These are phyloP conservation scores for Ophiosphaerella korrae DNA, from an alignment of 2,329 filamentous ascomycete species.

Conservation along the genomic window DNA sequence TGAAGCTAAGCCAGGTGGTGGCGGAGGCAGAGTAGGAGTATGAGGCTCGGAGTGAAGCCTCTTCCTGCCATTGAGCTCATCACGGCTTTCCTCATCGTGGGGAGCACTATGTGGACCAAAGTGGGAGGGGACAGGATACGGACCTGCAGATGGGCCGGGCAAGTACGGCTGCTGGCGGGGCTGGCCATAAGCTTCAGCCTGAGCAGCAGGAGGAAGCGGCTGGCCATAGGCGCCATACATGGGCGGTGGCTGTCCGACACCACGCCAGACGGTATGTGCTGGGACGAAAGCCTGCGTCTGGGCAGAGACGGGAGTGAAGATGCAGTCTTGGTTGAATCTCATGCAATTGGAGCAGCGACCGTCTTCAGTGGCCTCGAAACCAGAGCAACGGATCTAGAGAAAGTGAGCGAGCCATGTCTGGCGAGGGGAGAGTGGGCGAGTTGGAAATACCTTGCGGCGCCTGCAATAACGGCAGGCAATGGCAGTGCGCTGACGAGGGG, in stretches of 20 bases:
- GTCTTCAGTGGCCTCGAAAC: constrained; percentile 73
- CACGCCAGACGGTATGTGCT: constrained; percentile 67
- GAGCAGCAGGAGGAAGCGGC: constrained; percentile 49
- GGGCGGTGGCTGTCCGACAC: constrained; percentile 51
- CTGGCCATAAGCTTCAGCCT: constrained; percentile 43
- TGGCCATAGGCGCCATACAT: constrained; percentile 60
- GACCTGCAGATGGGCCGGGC: constrained; percentile 53
- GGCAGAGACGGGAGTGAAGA: constrained; percentile 76
- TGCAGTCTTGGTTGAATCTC: constrained; percentile 76
- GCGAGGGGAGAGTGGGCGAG: background rate
- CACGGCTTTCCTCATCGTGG: constrained; percentile 47
- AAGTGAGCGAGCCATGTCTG: constrained; percentile 17
- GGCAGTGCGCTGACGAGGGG: constrained; percentile 64
- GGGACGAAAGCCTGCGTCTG: constrained; percentile 77
- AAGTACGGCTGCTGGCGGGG: constrained; percentile 48
- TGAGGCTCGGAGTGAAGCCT: constrained; percentile 56
- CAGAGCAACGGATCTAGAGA: constrained; percentile 73
- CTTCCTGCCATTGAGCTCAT: constrained; percentile 51
- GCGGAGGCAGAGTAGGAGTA: constrained; percentile 56
- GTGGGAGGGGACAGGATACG: constrained; percentile 46
- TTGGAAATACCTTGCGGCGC: constrained; percentile 59
- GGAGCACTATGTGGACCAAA: constrained; percentile 39
- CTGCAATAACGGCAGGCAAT: constrained; percentile 66
- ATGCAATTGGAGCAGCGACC: constrained; percentile 75
- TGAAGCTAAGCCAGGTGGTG: constrained; percentile 51